Evolutionary conservation across 2,329 filamentous ascomycete species (phyloP).

Genomic region (Ilyonectria mors-panacis): DNA sequence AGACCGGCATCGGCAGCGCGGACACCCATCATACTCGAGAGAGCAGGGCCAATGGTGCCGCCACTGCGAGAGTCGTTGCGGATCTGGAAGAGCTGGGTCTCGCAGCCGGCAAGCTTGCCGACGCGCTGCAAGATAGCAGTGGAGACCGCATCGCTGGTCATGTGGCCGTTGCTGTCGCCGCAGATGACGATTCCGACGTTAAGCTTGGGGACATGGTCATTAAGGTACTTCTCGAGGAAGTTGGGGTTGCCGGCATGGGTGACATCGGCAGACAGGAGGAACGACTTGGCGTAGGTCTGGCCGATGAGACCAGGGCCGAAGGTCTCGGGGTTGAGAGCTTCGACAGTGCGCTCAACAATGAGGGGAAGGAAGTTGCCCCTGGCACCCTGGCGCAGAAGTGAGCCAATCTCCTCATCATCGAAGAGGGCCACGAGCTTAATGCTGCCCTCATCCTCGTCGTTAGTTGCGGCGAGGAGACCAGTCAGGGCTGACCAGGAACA

Average conservation of each 20-base stretch:
- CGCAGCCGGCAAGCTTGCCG: slow-evolving; percentile 79
- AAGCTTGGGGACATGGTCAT: slow-evolving; percentile 87
- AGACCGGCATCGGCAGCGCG: slow-evolving; percentile 90
- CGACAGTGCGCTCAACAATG: slow-evolving; percentile 85
- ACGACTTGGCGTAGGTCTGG: slow-evolving; percentile 91
- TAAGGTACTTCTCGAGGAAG: slow-evolving; percentile 86
- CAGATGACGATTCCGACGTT: slow-evolving; percentile 89
- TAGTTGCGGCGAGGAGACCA: slow-evolving; percentile 80
- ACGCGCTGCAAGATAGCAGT: slow-evolving; percentile 85
- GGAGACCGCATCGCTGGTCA: slow-evolving; percentile 93
- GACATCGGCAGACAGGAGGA: slow-evolving; percentile 93
- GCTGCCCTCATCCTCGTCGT: slow-evolving; percentile 71
- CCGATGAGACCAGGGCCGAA: slow-evolving; percentile 76
- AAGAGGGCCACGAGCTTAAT: slow-evolving; percentile 96
- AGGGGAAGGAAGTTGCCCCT: slow-evolving; percentile 88
- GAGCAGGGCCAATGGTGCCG: slow-evolving; percentile 95
- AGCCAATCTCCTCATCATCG: slow-evolving; percentile 97
- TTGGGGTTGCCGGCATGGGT: slow-evolving; percentile 96
- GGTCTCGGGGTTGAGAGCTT: slow-evolving; percentile 70
- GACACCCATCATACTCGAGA: slow-evolving; percentile 85
- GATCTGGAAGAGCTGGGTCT: slow-evolving; percentile 93
- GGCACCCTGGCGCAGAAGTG: slow-evolving; percentile 90
- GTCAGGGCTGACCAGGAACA: slow-evolving; percentile 94
- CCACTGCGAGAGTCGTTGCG: slow-evolving; percentile 91
- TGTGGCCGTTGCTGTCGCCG: slow-evolving; percentile 91